These are phyloP conservation scores for Lentinula sp. DNA, from an alignment of 768 basidiomycete genomes.

Conservation along the genomic window DNA sequence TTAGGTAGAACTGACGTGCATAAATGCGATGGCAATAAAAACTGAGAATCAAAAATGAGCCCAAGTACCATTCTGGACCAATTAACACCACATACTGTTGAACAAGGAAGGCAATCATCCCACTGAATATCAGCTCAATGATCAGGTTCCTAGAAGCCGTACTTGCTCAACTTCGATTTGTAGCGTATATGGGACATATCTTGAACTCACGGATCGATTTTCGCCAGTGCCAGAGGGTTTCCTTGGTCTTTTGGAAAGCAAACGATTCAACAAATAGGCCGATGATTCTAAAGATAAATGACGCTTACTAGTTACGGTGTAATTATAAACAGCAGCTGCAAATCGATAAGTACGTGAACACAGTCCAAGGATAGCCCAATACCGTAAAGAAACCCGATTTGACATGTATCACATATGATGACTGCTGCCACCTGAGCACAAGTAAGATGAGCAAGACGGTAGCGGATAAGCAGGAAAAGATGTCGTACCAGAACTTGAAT, in stretches of 20 bases:
- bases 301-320: conserved; percentile 8
- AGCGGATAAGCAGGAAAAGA: background rate
- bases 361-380: background rate
- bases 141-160: conserved; percentile 1
- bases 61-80: background rate
- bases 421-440: background rate
- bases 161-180: background rate
- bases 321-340: conserved; percentile 9
- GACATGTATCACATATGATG: conserved; percentile 7
- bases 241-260: background rate
- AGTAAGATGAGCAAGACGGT: background rate
- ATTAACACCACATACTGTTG: background rate
- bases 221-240: background rate
- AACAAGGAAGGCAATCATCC: conserved; percentile 6
- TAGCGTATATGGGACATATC: too few species aligned
- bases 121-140: conserved; percentile 9
- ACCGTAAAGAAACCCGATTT: conserved; percentile 9
- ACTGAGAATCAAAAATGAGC: background rate
- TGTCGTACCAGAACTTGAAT: conserved; percentile 1
- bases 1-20: background rate
- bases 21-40: conserved; percentile 4
- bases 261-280: background rate
- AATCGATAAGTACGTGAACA: background rate
- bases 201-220: background rate
- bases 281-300: background rate